Conservation (phyloP, 2,329 filamentous ascomycete genomes). For the Aspergillus bombycis region DNA sequence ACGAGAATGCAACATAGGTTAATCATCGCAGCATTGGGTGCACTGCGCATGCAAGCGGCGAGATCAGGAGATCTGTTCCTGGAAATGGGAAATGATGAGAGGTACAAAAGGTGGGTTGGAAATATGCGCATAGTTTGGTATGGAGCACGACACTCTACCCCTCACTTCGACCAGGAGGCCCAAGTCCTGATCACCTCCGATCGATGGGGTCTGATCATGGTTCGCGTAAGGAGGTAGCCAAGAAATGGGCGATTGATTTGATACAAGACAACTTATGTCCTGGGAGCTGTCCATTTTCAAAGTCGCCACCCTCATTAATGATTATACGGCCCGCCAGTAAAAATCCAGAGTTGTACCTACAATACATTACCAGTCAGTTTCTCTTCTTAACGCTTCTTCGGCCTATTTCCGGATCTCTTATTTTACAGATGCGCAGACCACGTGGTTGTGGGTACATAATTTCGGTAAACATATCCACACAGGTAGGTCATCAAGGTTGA, state of each 20-base stretch:
- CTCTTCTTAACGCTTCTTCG: background rate
- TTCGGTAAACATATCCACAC: background rate
- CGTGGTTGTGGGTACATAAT: background rate
- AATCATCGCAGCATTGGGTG: background rate
- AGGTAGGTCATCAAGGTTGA: background rate
- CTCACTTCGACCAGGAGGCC: background rate
- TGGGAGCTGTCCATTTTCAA: background rate
- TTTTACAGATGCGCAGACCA: background rate
- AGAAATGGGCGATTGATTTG: background rate
- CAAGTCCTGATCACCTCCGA: conserved; percentile 8
- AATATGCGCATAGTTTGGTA: background rate
- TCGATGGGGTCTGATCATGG: conserved; percentile 7
- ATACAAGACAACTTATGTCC: background rate
- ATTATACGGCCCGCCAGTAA: background rate
- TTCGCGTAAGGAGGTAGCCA: conserved; percentile 4
- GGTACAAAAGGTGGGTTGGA: background rate
- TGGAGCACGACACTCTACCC: background rate
- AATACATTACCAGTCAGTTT: background rate
- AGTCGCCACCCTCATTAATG: background rate
- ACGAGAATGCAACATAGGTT: background rate
- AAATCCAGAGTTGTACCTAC: background rate
- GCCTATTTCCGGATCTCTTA: background rate
- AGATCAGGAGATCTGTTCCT: conserved; percentile 13
- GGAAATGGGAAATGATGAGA: background rate
- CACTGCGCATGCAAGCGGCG: conserved; percentile 14